Percentiles rank a stretch among this genome's conserved stretches.
phyloP scores from a whole-genome alignment of 768 basidiomycete genomes.

The Nidularia sp. region DNA sequence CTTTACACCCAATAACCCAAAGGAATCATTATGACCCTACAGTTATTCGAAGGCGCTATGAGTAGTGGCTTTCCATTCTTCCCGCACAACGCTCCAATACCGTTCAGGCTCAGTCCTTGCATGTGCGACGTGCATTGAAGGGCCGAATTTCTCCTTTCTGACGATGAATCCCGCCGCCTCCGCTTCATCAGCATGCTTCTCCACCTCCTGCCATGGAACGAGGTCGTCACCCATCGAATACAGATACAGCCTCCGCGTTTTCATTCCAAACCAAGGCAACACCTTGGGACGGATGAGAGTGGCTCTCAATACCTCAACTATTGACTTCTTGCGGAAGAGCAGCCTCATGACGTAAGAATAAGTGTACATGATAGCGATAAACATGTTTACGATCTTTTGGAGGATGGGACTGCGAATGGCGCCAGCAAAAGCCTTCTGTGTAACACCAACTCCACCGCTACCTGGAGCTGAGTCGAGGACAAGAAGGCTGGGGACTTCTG shows the following conservation, averaged over 20 bases:
- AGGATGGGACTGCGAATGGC: conserved; percentile 24
- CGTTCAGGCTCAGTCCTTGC: conserved; percentile 34
- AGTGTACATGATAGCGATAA: conserved; percentile 23
- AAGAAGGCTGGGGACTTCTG: conserved; percentile 22
- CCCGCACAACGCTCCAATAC: conserved; percentile 38
- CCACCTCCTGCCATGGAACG: conserved; percentile 29
- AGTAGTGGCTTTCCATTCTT: too few relatives aligned
- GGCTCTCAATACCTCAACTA: conserved; percentile 19
- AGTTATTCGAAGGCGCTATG: too few relatives aligned
- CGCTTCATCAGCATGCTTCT: conserved; percentile 27
- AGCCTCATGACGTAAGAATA: conserved; percentile 11
- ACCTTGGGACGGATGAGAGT: conserved; percentile 20
- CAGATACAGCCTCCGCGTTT: conserved; percentile 39
- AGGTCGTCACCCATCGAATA: conserved; percentile 39
- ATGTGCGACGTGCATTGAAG: conserved; percentile 42
- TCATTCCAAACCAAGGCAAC: conserved; percentile 35
- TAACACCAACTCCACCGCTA: conserved; percentile 16
- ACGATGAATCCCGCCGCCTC: conserved; percentile 26
- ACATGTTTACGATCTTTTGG: conserved; percentile 11
- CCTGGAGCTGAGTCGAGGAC: conserved; percentile 47
- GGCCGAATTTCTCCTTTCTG: conserved; percentile 29
- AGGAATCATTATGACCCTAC: too few relatives aligned
- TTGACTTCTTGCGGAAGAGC: conserved; percentile 15
- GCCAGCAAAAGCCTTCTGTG: conserved; percentile 25
- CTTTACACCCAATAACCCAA: too few relatives aligned